Base-by-base conservation (phyloP, 371 early-diverging fungal species). In the Syncephalastrum racemosum region DNA sequence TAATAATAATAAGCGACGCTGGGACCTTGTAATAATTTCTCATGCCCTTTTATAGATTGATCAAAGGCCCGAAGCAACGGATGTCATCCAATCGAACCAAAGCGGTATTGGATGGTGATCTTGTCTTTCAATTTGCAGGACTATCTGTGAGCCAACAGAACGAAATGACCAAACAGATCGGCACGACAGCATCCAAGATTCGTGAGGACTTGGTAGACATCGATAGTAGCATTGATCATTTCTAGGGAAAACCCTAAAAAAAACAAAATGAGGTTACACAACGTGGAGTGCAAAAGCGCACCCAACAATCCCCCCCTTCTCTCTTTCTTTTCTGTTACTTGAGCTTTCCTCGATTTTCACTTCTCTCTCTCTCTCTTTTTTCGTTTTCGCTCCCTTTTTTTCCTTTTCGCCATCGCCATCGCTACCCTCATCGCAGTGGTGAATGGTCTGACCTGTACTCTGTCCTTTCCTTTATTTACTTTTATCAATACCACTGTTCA, bases 101-200 rank as follows among this genome's bases (percentile, higher is more conserved):
- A 59, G 79, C 79, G 18, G 84, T 94, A 19, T 67, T 97, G 19
- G 98, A 97, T 69, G 96, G 92, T 13, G 91, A 93, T 68, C 63
- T 95, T 49, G 70, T 97, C 6, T 85, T 84, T 59, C 77, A 81
- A 39, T 96, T 86, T 67, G 75, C 84, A 2, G 83, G 84, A 5
- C 68, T 92, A 19, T 82, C 93, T 0, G 64, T 85, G 2, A 73
- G 76, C 27, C 78, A 85, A 45, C 95, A 96, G 70, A 76, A 78
- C 25, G 95, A 94, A 59, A 82, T 92, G 58, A 92, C 95, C 0
- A 91, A 91, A 62, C 90, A 90, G 60, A 90, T 94, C 47, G 96
- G 96, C 57, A 91, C 93, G 4, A 88, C 83, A 8, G 84, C 86
- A 3, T 84, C 92, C 43, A 71, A 90, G 12, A 87, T 95, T 54